phyloP scores from a whole-genome alignment of 345 rosid species.

The Eucalyptus polybractea region DNA sequence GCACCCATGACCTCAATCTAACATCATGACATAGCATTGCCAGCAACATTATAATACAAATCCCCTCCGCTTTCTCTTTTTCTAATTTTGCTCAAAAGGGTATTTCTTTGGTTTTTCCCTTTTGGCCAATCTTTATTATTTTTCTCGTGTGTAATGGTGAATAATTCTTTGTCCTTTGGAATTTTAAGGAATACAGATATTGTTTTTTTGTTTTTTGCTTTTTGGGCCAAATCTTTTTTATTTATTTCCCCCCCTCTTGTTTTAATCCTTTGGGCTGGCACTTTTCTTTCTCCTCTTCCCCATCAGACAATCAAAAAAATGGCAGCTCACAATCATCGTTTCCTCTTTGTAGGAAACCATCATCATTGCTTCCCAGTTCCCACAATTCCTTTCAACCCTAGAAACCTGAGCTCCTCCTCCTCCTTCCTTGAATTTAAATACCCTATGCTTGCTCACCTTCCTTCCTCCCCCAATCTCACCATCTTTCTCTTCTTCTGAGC shows the following conservation, averaged over 20 bases:
- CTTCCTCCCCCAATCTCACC: neutral
- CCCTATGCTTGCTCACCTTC: neutral
- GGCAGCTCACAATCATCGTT: slow-evolving; percentile 73
- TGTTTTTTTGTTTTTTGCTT: neutral
- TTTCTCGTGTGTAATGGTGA: neutral
- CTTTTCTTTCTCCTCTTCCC: neutral
- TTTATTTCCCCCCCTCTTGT: neutral
- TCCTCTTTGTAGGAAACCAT: slow-evolving; percentile 86
- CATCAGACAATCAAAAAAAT: slow-evolving; percentile 51
- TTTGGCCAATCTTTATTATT: neutral
- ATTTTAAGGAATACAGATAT: neutral
- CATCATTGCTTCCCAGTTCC: slow-evolving; percentile 66
- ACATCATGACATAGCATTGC: neutral
- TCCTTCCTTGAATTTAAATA: slow-evolving; percentile 13
- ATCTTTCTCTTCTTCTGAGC: neutral
- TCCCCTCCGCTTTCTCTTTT: neutral
- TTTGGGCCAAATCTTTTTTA: neutral
- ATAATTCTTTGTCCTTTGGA: neutral
- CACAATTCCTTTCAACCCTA: slow-evolving; percentile 70
- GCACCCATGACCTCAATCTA: neutral
- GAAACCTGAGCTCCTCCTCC: slow-evolving; percentile 56
- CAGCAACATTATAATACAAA: neutral
- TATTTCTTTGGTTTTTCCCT: neutral
- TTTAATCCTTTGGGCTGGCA: neutral
- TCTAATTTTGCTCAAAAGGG: neutral